phyloP scores from a whole-genome alignment of 306 rosid genomes.

The Prosopis cineraria region DNA sequence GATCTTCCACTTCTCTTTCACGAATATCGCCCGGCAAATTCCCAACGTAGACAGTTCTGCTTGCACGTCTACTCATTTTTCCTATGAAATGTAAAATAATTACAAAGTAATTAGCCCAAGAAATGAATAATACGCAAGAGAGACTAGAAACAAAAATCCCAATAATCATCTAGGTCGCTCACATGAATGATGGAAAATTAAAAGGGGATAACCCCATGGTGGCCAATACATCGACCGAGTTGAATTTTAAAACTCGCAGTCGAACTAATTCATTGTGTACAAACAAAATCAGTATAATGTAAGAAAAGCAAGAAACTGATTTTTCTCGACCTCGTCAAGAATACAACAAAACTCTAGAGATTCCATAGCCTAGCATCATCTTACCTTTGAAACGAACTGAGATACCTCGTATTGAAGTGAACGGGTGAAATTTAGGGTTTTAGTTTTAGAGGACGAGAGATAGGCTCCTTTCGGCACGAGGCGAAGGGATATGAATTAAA shows the following conservation, averaged over 20 bases:
- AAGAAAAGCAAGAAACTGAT: neutral
- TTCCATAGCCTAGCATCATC: neutral
- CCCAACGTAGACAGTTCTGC: conserved; percentile 94
- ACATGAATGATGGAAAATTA: neutral
- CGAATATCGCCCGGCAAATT: conserved; percentile 99
- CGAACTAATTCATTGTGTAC: neutral
- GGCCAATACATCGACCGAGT: neutral
- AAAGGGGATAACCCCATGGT: neutral
- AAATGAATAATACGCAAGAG: neutral
- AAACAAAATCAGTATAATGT: neutral
- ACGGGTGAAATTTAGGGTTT: neutral
- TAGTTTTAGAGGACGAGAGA: neutral
- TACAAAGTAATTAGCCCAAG: neutral
- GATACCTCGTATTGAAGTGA: neutral
- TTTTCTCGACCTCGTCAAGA: neutral
- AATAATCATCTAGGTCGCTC: neutral
- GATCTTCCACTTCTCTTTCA: conserved; percentile 97
- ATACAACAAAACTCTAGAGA: neutral
- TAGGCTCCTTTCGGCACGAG: neutral
- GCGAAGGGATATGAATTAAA: neutral
- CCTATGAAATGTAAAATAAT: conserved; percentile 29
- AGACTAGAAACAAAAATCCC: neutral
- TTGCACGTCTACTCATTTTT: conserved; percentile 84
- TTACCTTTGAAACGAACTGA: conserved; percentile 40
- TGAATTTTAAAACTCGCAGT: neutral